Conservation (phyloP, 345 rosid genomes). For the Sisymbrium irio region DNA sequence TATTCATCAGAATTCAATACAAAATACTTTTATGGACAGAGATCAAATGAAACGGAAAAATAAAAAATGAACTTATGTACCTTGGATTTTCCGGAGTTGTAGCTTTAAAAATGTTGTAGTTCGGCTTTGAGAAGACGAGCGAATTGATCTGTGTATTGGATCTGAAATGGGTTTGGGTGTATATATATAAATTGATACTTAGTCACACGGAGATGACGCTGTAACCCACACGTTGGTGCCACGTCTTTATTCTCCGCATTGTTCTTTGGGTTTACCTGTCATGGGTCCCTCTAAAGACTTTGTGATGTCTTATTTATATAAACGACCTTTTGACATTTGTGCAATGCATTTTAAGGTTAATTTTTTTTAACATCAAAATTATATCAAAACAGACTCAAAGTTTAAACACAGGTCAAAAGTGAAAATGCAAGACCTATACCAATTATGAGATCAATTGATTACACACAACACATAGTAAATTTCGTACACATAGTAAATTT, state of each 20-base stretch:
- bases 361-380: too few relatives aligned
- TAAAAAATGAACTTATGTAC: neutral
- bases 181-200: neutral
- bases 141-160: neutral
- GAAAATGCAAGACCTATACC: too few relatives aligned
- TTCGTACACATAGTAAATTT: too few relatives aligned
- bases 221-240: neutral
- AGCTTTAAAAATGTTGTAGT: neutral
- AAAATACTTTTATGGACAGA: neutral
- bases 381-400: too few relatives aligned
- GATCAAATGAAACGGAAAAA: neutral
- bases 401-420: too few relatives aligned
- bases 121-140: neutral
- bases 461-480: too few relatives aligned
- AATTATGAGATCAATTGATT: too few relatives aligned
- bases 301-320: neutral
- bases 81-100: neutral
- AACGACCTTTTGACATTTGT: neutral
- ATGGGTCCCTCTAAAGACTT: neutral
- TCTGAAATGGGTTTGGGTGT: neutral
- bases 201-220: conserved; percentile 26
- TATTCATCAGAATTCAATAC: neutral
- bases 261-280: neutral
- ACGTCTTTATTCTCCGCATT: neutral
- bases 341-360: too few relatives aligned